These are phyloP conservation scores for Cicer pinnatifidum DNA, from an alignment of 306 rosid species.

Conservation along the genomic window DNA sequence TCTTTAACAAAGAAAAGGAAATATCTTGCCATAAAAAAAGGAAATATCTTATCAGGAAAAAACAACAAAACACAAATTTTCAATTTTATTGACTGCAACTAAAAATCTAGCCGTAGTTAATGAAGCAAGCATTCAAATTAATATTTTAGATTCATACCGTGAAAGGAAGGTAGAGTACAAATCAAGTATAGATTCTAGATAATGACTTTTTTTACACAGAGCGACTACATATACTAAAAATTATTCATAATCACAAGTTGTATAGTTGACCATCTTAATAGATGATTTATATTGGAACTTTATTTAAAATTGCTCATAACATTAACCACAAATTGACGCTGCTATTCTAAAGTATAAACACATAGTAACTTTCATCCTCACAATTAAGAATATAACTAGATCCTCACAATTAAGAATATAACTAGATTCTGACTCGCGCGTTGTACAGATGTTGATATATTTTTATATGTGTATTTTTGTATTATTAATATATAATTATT, in stretches of 20 bases:
- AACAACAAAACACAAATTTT: neutral
- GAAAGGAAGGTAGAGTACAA: neutral
- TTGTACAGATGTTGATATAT: no score
- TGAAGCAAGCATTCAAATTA: conserved; percentile 9
- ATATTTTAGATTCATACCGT: neutral
- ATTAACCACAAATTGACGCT: neutral
- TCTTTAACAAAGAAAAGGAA: neutral
- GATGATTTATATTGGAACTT: neutral
- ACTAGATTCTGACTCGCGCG: no score
- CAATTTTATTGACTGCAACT: conserved; percentile 24
- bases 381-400: neutral
- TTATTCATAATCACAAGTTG: neutral
- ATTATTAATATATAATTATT: no score
- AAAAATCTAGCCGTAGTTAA: conserved; percentile 1
- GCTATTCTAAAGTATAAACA: neutral
- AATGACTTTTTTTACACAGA: neutral
- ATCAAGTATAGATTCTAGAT: neutral
- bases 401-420: neutral
- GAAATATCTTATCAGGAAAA: neutral
- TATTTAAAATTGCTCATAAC: neutral
- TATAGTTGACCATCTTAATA: neutral
- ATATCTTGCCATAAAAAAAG: neutral
- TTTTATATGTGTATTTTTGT: no score
- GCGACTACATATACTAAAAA: neutral
- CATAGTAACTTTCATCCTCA: neutral